A percentile compares a stretch with the other conserved stretches of the same genome.
phyloP scores from a whole-genome alignment of 148 eudicot genomes.

The Rhododendron henanense region DNA sequence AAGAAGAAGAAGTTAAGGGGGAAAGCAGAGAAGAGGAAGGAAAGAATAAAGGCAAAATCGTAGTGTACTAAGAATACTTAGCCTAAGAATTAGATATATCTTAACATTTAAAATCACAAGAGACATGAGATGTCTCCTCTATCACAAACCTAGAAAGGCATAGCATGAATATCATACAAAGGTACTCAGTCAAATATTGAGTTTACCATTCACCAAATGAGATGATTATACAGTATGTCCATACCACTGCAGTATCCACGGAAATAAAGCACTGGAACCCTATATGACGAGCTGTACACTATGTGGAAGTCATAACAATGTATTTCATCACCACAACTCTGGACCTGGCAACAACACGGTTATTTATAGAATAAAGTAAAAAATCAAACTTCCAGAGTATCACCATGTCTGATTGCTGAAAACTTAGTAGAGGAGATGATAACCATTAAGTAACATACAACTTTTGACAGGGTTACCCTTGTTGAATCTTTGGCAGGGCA shows the following conservation, averaged over 20 bases:
- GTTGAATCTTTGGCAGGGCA: neutral
- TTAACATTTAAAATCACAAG: neutral
- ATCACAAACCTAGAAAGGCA: neutral
- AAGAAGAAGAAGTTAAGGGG: neutral
- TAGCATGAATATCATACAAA: neutral
- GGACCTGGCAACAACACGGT: constrained; percentile 29
- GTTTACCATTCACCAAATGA: neutral
- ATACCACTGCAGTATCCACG: constrained; percentile 68
- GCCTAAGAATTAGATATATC: neutral
- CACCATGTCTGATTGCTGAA: neutral
- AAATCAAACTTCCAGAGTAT: neutral
- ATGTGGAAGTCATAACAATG: constrained; percentile 81
- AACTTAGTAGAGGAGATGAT: neutral
- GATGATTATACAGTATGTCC: constrained; percentile 12
- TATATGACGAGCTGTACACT: constrained; percentile 74
- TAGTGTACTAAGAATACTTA: neutral
- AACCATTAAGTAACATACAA: neutral
- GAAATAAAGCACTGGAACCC: constrained; percentile 81
- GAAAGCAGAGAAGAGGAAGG: no score
- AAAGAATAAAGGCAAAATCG: neutral
- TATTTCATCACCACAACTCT: constrained; percentile 32
- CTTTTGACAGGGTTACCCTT: neutral
- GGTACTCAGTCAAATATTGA: neutral
- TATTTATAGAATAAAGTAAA: neutral
- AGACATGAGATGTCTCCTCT: neutral